These are phyloP conservation scores for Syzygium grande DNA, from an alignment of 345 rosid genomes.

Conservation along the genomic window DNA sequence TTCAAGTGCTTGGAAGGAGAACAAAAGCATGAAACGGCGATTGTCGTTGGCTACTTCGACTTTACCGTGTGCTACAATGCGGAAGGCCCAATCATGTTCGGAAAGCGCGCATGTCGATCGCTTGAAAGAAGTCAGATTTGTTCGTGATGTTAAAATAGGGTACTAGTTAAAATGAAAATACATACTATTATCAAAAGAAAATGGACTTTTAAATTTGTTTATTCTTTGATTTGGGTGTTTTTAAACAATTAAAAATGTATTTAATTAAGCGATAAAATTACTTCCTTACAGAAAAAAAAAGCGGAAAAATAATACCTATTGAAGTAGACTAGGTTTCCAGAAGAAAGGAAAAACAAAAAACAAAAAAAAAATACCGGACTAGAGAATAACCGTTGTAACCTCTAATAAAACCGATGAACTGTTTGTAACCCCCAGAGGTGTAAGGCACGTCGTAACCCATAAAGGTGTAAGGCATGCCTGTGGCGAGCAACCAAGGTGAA, in stretches of 20 bases:
- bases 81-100: neutral
- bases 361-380: neutral
- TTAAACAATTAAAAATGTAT: neutral
- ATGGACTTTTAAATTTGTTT: neutral
- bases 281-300: neutral
- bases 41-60: neutral
- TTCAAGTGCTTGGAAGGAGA: neutral
- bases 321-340: neutral
- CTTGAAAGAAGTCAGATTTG: neutral
- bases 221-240: neutral
- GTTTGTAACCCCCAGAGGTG: neutral
- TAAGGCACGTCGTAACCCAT: neutral
- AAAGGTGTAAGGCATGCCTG: slow-evolving; percentile 36
- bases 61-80: neutral
- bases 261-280: neutral
- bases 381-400: neutral
- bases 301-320: neutral
- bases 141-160: neutral
- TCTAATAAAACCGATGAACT: neutral
- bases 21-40: neutral
- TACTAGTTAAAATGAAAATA: neutral
- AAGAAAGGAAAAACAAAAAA: neutral
- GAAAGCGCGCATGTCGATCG: neutral
- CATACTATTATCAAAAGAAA: neutral
- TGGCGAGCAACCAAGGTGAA: slow-evolving; percentile 44